Base-by-base conservation (phyloP, 2,329 filamentous ascomycete genomes). In the Calonectria ilicicola region DNA sequence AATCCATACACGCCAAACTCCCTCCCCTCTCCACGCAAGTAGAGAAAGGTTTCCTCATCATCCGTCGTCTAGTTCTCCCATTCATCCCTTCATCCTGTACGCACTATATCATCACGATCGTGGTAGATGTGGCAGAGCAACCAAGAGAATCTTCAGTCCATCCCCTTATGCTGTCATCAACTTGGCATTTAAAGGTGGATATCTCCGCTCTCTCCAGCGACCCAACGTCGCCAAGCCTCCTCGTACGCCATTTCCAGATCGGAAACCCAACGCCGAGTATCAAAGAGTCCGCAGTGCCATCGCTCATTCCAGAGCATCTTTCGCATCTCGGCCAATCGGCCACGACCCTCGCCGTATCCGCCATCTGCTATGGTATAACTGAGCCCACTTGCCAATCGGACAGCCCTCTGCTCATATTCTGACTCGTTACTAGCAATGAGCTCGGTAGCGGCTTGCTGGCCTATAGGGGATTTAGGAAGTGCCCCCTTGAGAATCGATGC, bases 401-500 rank as follows among this genome's bases (percentile, higher is more conserved):
- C 90, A 0, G 95, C 95, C 70, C 91, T 91, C 63, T 91, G 89
- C 84, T 98, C 96, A 80, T 99, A 99, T 67, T 97, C 92, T 46
- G 92, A 90, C 77, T 99, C 97, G 68, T 91, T 92, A 5, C 83
- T 85, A 0, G 94, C 94, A 69, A 98, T 95, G 35, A 99, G 88
- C 70, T 98, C 95, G 21, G 85, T 82, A 0, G 93, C 93, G 0
- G 93, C 94, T 70, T 86, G 87, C 8, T 86, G 85, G 3, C 96
- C 95, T n/a, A 91, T 91, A 1, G 87, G 84, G 0, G 87, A 89
- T 76, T 92, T 93, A 0, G 97, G 97, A 4, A 99, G 86, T 0
- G 97, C 97, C 19, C 97, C 97, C 75, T 92, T 94, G 35, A 99
- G 88, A 69, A 99, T 98, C 14, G 95, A 98, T 8, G 97, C 96